Evolutionary conservation across 2,329 filamentous ascomycete genomes (phyloP), one percentile per base, ranked within the genome.

Genomic region (Fusarium sp.): DNA sequence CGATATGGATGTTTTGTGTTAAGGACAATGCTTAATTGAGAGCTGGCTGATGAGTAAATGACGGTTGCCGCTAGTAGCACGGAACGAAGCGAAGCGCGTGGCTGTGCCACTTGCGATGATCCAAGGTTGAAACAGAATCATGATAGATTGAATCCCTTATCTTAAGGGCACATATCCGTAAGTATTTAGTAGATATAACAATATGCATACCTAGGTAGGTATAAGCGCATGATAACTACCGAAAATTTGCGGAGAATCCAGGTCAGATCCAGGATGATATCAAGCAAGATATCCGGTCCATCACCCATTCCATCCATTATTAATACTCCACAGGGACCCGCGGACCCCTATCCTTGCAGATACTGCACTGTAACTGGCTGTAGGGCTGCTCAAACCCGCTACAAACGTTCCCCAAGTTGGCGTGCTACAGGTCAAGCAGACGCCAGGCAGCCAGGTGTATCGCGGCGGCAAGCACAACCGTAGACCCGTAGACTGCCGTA

Each of bases 381-480:
- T 67, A 67, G 52, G 65, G 60, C 58, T 59, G 39, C 49, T 53
- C 34, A 30, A 44, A 34, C 57, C 62, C 54, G 45, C 37, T 42
- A 50, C 28, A 56, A 52, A 52, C 34, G 34, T 52, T 43, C 49
- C 49, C 23, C 31, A 52, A 42, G 18, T 16, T 49, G n/a, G 26
- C 16, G 30, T 21, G 19, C 19, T 56, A 34, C 21, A 46, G 21
- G 31, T 45, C 43, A n/a, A 30, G 60, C 21, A 60, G 65, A 54
- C 56, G 55, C 68, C 64, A 74, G 72, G 72, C 72, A 74, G 56
- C 72, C 70, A 73, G 54, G 62, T 63, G 52, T 44, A 74, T 74
- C 72, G 72, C 58, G 72, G 72, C 60, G 72, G 71, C 67, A 63
- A 63, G 45, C 53, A 50, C 58, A 39, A 61, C 46, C 46, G 45